Percentiles rank a stretch among this genome's conserved stretches.
Conservation (phyloP, 306 rosid genomes). For the Senna tora region DNA sequence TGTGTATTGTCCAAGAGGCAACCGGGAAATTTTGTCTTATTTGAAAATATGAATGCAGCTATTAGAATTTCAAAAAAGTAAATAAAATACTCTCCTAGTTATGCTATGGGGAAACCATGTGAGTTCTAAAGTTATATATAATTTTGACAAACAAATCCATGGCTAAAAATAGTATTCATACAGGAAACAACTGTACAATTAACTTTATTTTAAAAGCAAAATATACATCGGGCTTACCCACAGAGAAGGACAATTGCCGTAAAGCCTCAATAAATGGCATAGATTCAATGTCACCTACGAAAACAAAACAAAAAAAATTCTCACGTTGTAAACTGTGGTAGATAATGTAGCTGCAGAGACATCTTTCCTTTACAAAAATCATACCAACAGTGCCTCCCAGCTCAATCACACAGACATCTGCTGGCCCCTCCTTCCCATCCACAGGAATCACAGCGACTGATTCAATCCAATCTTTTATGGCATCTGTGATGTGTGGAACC, state of each 20-base stretch:
- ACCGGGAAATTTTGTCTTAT: slow-evolving; percentile 21
- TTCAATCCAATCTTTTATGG: slow-evolving; percentile 80
- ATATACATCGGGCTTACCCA: slow-evolving; percentile 61
- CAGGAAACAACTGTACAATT: slow-evolving; percentile 5
- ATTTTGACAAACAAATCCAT: slow-evolving; percentile 17
- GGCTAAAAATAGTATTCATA: neutral
- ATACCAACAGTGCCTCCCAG: slow-evolving; percentile 98
- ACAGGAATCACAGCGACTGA: slow-evolving; percentile 85
- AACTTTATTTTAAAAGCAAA: slow-evolving; percentile 11
- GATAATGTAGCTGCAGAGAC: slow-evolving; percentile 24
- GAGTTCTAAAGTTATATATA: slow-evolving; percentile 7
- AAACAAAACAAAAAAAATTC: slow-evolving; percentile 32
- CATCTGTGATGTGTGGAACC: slow-evolving; percentile 97
- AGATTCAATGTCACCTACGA: slow-evolving; percentile 93
- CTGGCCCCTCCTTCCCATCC: slow-evolving; percentile 84
- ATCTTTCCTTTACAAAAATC: slow-evolving; percentile 20
- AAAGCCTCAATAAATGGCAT: slow-evolving; percentile 98
- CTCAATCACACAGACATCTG: slow-evolving; percentile 98
- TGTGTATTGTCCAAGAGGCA: slow-evolving; percentile 20
- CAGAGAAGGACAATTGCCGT: slow-evolving; percentile 85
- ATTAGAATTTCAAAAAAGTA: slow-evolving; percentile 2
- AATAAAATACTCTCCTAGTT: neutral
- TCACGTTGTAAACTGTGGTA: neutral
- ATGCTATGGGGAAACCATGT: slow-evolving; percentile 14
- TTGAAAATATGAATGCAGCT: slow-evolving; percentile 7